Evolutionary conservation across 2,329 filamentous ascomycete genomes (phyloP).

Genomic region (Fusarium subtropicale): DNA sequence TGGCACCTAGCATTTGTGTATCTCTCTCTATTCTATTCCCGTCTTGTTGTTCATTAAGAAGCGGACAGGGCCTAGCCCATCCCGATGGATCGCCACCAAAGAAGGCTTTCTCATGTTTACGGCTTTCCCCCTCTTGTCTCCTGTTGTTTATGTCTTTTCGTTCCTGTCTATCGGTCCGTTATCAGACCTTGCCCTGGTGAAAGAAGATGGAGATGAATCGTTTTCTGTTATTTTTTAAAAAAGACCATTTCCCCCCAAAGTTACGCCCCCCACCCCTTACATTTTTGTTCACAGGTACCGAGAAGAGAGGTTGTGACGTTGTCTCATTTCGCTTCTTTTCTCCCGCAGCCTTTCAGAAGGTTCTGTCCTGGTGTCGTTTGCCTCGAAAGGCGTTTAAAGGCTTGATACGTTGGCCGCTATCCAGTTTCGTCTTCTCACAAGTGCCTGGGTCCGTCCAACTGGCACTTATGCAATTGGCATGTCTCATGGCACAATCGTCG

Average conservation of each 20-base stretch:
- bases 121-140: constrained; percentile 26
- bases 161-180: constrained; percentile 41
- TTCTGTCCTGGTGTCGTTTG: constrained; percentile 11
- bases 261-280: constrained; percentile 12
- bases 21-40: constrained; percentile 25
- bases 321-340: background rate
- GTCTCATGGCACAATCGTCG: constrained; percentile 5
- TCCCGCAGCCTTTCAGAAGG: constrained; percentile 7
- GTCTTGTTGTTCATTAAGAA: constrained; percentile 39
- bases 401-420: background rate
- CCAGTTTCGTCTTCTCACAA: background rate
- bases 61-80: constrained; percentile 27
- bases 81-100: constrained; percentile 48
- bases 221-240: constrained; percentile 28
- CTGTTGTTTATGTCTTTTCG: constrained; percentile 41
- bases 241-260: constrained; percentile 20
- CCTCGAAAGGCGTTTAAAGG: constrained; percentile 4
- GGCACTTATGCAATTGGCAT: constrained; percentile 5
- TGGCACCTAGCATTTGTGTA: constrained; percentile 41
- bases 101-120: constrained; percentile 47
- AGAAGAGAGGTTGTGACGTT: constrained; percentile 11
- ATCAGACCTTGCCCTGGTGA: constrained; percentile 16
- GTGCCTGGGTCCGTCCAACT: background rate
- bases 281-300: constrained; percentile 31
- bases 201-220: constrained; percentile 33